Percentiles rank a stretch among this genome's conserved stretches.
phyloP scores from a whole-genome alignment of 768 basidiomycete species.

The Heimioporus sp. region DNA sequence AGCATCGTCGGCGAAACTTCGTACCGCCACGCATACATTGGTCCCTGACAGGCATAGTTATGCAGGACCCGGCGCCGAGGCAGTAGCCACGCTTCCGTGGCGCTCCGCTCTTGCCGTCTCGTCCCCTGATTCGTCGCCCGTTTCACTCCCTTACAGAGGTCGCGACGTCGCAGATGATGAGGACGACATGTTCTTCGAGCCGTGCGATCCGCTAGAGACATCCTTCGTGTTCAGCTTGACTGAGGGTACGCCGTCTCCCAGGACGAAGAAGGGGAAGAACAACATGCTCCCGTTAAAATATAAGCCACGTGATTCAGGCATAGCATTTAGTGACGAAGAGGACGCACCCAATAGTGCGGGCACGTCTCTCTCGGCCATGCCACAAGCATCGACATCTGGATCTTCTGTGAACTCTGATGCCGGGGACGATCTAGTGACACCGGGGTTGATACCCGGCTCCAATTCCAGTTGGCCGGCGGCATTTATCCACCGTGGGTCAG shows the following conservation, averaged over 20 bases:
- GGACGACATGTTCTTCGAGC: slow-evolving; percentile 56
- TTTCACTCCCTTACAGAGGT: slow-evolving; percentile 28
- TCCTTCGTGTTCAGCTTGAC: slow-evolving; percentile 60
- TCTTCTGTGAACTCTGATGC: slow-evolving; percentile 56
- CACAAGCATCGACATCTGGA: slow-evolving; percentile 59
- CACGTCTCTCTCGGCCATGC: slow-evolving; percentile 39
- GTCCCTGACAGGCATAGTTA: slow-evolving; percentile 62
- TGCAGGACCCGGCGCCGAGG: slow-evolving; percentile 46
- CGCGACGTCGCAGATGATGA: slow-evolving; percentile 40
- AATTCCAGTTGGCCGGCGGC: slow-evolving; percentile 64
- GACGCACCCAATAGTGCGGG: slow-evolving; percentile 20
- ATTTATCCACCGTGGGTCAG: slow-evolving; percentile 37
- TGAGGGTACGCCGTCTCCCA: slow-evolving; percentile 56
- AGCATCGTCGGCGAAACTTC: slow-evolving; percentile 4
- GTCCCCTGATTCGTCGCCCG: slow-evolving; percentile 53
- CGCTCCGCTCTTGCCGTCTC: slow-evolving; percentile 36
- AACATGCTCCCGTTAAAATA: slow-evolving; percentile 60
- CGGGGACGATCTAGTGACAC: slow-evolving; percentile 71
- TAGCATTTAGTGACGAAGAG: slow-evolving; percentile 63
- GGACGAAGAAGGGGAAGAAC: slow-evolving; percentile 33
- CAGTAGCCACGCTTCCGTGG: slow-evolving; percentile 31
- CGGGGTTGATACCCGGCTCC: slow-evolving; percentile 51
- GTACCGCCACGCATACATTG: slow-evolving; percentile 25
- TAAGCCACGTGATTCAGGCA: slow-evolving; percentile 66
- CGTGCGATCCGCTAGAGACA: slow-evolving; percentile 40